Conservation (phyloP, 1,139 yeast species). For the Spathaspora sp. region DNA sequence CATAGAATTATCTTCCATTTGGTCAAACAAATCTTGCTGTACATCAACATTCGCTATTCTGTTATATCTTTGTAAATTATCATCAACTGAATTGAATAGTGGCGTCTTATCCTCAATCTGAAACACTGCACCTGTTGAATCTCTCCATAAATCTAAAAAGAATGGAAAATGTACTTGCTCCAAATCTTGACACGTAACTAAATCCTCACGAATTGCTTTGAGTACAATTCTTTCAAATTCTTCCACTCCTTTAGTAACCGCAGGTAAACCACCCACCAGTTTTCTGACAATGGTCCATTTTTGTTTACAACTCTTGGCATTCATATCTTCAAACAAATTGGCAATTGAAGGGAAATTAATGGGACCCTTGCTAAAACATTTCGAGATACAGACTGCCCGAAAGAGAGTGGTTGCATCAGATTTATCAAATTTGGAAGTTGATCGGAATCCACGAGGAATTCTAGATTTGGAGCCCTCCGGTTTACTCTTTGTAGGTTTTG, state of each 20-base stretch:
- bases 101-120: constrained; percentile 36
- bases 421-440: constrained; percentile 32
- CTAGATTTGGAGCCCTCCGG: constrained; percentile 7
- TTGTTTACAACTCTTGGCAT: constrained; percentile 42
- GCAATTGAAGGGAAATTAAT: constrained; percentile 64
- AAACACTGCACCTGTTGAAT: constrained; percentile 40
- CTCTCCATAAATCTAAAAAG: constrained; percentile 59
- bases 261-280: constrained; percentile 52
- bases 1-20: constrained; percentile 49
- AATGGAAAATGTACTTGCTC: constrained; percentile 47
- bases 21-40: constrained; percentile 30
- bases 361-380: constrained; percentile 47
- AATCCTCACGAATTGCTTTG: constrained; percentile 50
- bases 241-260: constrained; percentile 51
- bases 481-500: constrained; percentile 11
- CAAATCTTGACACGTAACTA: constrained; percentile 44
- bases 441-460: constrained; percentile 17
- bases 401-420: constrained; percentile 51
- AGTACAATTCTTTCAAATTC: constrained; percentile 61
- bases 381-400: constrained; percentile 62
- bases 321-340: constrained; percentile 37
- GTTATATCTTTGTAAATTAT: constrained; percentile 30
- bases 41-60: constrained; percentile 22
- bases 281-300: constrained; percentile 65
- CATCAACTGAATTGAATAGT: constrained; percentile 26